These are phyloP conservation scores for Secale cereale DNA, from an alignment of 176 grass and related monocot species.

Conservation along the genomic window DNA sequence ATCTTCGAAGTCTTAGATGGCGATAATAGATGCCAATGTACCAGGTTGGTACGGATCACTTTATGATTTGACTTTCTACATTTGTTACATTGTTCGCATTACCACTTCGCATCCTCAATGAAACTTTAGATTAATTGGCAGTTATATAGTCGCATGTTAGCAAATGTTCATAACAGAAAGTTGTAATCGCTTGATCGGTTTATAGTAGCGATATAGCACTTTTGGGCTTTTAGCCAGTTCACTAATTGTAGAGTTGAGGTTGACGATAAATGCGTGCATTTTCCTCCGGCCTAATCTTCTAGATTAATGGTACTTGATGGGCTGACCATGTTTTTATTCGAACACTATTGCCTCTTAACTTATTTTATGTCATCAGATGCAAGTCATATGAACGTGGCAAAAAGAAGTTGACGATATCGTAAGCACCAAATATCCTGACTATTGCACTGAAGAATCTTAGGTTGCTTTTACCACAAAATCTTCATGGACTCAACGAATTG, in stretches of 20 bases:
- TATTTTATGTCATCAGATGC: slow-evolving; percentile 49
- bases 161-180: slow-evolving; percentile 19
- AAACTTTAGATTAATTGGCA: slow-evolving; percentile 1
- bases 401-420: slow-evolving; percentile 82
- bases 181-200: neutral
- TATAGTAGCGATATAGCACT: slow-evolving; percentile 6
- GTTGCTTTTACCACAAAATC: neutral
- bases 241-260: slow-evolving; percentile 12
- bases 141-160: neutral
- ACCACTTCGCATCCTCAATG: neutral
- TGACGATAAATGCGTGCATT: slow-evolving; percentile 17
- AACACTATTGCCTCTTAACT: slow-evolving; percentile 1
- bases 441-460: slow-evolving; percentile 55
- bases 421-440: slow-evolving; percentile 86
- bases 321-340: neutral
- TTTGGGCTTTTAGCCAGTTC: neutral
- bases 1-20: slow-evolving; percentile 84
- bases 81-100: neutral
- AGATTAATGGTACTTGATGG: neutral
- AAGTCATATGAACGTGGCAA: slow-evolving; percentile 75
- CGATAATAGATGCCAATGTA: slow-evolving; percentile 79
- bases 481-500: neutral
- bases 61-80: neutral
- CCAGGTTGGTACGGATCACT: slow-evolving; percentile 48
- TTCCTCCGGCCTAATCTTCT: neutral